Percentiles rank a stretch among this genome's conserved stretches.
phyloP scores from a whole-genome alignment of 805 yeast species.

The Wilhelminamyces savonicus region DNA sequence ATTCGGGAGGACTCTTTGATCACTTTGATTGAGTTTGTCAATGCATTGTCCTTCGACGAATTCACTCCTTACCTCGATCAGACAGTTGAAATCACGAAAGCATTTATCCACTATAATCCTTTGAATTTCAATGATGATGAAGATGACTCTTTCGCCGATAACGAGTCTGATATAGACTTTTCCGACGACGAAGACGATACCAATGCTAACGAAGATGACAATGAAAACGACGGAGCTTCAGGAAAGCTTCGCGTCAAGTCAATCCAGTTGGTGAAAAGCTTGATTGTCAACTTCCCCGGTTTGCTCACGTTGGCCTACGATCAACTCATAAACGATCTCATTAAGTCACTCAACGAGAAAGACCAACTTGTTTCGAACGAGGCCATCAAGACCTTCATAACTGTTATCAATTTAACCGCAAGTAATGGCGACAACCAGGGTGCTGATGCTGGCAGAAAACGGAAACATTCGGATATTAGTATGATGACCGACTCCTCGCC shows the following conservation, averaged over 20 bases:
- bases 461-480: conserved; percentile 32
- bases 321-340: conserved; percentile 20
- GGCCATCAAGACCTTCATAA: conserved; percentile 38
- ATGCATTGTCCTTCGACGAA: conserved; percentile 7
- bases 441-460: conserved; percentile 1
- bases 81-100: conserved; percentile 12
- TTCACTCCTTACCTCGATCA: conserved; percentile 5
- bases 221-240: conserved; percentile 37
- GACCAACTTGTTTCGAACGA: conserved; percentile 47
- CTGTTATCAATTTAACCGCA: conserved; percentile 27
- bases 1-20: conserved; percentile 47
- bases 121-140: conserved; percentile 25
- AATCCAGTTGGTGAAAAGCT: conserved; percentile 32
- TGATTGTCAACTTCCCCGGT: conserved; percentile 33
- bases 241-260: conserved; percentile 61
- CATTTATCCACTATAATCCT: conserved; percentile 27
- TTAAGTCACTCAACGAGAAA: conserved; percentile 30
- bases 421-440: neutral
- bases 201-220: conserved; percentile 27
- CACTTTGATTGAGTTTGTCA: conserved; percentile 29
- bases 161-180: conserved; percentile 14
- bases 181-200: conserved; percentile 10
- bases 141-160: conserved; percentile 22
- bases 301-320: conserved; percentile 28
- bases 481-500: conserved; percentile 20